Percentiles rank a stretch among this genome's conserved stretches.
phyloP scores from a whole-genome alignment of 1,284 basidiomycete genomes.

The Coriolopsis trogii region DNA sequence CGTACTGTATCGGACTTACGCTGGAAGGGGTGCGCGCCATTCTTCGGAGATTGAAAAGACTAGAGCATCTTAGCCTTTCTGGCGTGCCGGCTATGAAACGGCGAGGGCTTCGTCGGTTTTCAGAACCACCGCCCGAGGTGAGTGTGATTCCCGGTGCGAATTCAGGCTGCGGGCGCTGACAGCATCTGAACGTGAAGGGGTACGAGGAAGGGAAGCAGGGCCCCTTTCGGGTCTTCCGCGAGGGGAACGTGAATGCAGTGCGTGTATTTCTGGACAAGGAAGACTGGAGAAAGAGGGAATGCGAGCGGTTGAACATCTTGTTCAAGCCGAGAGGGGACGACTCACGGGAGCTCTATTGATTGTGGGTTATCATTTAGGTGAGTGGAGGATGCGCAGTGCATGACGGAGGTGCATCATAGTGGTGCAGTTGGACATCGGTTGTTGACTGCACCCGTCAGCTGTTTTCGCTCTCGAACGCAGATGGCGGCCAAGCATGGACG shows the following conservation, averaged over 20 bases:
- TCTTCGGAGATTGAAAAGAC: constrained; percentile 59
- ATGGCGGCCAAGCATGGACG: neutral
- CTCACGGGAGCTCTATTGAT: constrained; percentile 47
- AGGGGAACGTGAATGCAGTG: constrained; percentile 68
- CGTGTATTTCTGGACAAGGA: constrained; percentile 70
- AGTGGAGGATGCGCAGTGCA: neutral
- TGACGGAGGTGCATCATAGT: neutral
- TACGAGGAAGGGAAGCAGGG: constrained; percentile 41
- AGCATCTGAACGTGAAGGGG: constrained; percentile 15
- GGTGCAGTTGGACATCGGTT: neutral
- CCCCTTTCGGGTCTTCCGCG: constrained; percentile 85
- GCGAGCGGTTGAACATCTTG: constrained; percentile 59
- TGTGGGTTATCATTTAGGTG: neutral
- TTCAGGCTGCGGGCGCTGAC: neutral
- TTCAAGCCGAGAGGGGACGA: constrained; percentile 64
- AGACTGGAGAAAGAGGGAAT: constrained; percentile 52
- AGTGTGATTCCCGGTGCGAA: constrained; percentile 1
- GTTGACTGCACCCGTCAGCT: too few species aligned
- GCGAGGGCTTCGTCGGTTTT: constrained; percentile 79
- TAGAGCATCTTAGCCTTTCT: constrained; percentile 83
- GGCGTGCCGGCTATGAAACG: constrained; percentile 81
- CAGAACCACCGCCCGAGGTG: constrained; percentile 75
- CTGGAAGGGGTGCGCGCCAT: constrained; percentile 80
- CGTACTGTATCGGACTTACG: constrained; percentile 85
- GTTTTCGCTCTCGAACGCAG: too few species aligned